Percentiles rank a stretch among this genome's conserved stretches.
These are phyloP conservation scores for Catenaria anguillulae DNA, from an alignment of 371 early-diverging fungal species.

Conservation along the genomic window DNA sequence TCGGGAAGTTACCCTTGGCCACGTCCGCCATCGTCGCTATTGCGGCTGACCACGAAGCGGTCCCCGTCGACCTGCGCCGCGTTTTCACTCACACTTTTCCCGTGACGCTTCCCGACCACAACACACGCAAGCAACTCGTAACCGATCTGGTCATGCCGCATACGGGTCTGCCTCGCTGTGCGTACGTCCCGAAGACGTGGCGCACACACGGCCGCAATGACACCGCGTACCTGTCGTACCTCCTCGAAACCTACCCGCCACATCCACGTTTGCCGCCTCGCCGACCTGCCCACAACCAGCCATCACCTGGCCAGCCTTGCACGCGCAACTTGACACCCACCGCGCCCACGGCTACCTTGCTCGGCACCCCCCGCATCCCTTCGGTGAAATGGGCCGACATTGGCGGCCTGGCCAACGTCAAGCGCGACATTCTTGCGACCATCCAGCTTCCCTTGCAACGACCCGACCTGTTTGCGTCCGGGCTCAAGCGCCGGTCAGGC, in stretches of 20 bases:
- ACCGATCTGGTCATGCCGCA: background rate
- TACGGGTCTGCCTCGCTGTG: background rate
- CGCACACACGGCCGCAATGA: constrained; percentile 81
- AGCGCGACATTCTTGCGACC: constrained; percentile 92
- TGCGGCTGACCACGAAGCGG: background rate
- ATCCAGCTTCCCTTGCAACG: constrained; percentile 96
- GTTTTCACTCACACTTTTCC: background rate
- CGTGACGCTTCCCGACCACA: background rate
- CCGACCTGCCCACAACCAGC: constrained; percentile 34
- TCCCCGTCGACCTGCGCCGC: background rate
- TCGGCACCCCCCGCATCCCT: constrained; percentile 90
- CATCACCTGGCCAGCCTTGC: constrained; percentile 61
- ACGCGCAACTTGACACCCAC: constrained; percentile 57
- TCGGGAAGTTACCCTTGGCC: background rate
- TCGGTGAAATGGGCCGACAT: constrained; percentile 97
- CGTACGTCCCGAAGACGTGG: constrained; percentile 28
- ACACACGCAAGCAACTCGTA: background rate
- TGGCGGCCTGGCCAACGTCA: constrained; percentile 95
- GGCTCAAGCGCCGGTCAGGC: constrained; percentile 87
- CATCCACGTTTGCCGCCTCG: constrained; percentile 47
- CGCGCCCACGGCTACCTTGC: constrained; percentile 72
- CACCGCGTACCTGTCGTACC: constrained; percentile 58
- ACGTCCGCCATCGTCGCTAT: background rate
- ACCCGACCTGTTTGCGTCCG: constrained; percentile 96
- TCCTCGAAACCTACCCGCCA: constrained; percentile 45